Percentiles rank a stretch among this genome's conserved stretches.
Conservation (phyloP, 208 protist genomes). For the Endotrypanum monterogeii region DNA sequence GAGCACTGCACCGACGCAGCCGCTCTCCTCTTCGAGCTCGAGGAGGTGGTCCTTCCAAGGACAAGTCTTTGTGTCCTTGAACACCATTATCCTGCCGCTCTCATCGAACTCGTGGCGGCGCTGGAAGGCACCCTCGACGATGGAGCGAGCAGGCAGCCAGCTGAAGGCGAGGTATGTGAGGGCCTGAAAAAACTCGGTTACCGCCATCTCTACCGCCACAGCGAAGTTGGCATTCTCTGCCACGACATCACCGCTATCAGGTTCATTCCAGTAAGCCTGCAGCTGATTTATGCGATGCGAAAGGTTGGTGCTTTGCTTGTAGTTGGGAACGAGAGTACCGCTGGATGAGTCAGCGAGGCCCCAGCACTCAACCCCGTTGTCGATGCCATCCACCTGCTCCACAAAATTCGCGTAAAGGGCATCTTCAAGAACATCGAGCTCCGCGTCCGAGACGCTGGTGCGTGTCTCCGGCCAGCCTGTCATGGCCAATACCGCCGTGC, state of each 20-base stretch:
- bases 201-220: slow-evolving; percentile 88
- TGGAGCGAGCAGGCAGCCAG: slow-evolving; percentile 90
- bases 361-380: slow-evolving; percentile 94
- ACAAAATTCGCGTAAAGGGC: slow-evolving; percentile 91
- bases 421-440: slow-evolving; percentile 78
- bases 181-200: slow-evolving; percentile 83
- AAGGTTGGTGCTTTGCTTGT: slow-evolving; percentile 77
- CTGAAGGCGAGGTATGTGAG: slow-evolving; percentile 82
- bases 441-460: slow-evolving; percentile 36
- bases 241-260: slow-evolving; percentile 37
- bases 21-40: slow-evolving; percentile 78
- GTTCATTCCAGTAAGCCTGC: slow-evolving; percentile 92
- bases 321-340: slow-evolving; percentile 62
- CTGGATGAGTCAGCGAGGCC: slow-evolving; percentile 28
- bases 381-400: slow-evolving; percentile 93
- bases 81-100: slow-evolving; percentile 84
- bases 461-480: slow-evolving; percentile 35
- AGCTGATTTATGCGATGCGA: slow-evolving; percentile 80
- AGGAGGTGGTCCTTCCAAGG: slow-evolving; percentile 96
- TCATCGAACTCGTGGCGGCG: slow-evolving; percentile 45
- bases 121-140: slow-evolving; percentile 84
- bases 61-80: slow-evolving; percentile 63
- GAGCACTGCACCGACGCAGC: slow-evolving; percentile 53
- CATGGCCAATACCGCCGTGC: slow-evolving; percentile 46
- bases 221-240: slow-evolving; percentile 74